phyloP scores from a whole-genome alignment of 176 grass and related monocot species.

The Lolium perenne region DNA sequence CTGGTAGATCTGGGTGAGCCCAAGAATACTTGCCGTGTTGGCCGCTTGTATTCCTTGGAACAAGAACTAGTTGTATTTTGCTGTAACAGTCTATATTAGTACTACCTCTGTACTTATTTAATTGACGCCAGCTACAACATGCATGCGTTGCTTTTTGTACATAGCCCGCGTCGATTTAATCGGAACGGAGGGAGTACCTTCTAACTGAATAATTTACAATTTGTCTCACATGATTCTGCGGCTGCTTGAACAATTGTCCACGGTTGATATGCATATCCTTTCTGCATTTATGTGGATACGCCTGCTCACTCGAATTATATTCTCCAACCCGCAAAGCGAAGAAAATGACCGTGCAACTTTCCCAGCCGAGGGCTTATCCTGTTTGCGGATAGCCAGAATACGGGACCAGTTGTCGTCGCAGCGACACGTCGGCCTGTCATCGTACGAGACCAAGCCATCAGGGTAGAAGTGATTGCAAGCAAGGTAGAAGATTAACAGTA shows the following conservation, averaged over 20 bases:
- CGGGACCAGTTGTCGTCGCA: background rate
- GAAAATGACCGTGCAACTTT: conserved; percentile 23
- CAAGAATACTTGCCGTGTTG: background rate
- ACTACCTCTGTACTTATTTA: no score
- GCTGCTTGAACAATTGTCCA: background rate
- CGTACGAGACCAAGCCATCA: background rate
- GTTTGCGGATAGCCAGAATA: background rate
- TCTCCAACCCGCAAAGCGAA: background rate
- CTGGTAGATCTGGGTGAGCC: background rate
- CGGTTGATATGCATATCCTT: background rate
- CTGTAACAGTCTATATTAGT: background rate
- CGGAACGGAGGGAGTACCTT: no score
- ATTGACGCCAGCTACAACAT: no score
- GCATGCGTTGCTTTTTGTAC: no score
- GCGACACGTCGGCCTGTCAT: background rate
- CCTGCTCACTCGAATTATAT: background rate
- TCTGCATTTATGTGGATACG: background rate
- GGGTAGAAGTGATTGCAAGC: background rate
- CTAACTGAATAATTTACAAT: background rate
- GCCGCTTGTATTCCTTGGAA: background rate
- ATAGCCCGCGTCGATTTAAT: no score
- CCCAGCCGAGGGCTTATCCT: background rate
- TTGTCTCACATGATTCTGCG: background rate
- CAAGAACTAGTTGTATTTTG: background rate
- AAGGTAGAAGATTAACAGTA: background rate